Base-by-base conservation (phyloP, 129 eudicot species). In the Rutidosis leptorrhynchoides region DNA sequence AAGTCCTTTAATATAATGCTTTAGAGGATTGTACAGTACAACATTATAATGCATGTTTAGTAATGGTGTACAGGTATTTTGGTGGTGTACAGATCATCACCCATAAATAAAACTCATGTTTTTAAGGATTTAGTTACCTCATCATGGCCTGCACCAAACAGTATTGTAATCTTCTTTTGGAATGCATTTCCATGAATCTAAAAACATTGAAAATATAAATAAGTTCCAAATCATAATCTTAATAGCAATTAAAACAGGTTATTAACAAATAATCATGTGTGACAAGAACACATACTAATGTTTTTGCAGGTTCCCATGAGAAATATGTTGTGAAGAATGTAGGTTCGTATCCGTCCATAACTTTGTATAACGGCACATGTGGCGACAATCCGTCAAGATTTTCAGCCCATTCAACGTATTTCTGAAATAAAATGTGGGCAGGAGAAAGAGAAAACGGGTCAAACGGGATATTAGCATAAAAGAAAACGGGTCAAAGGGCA, bases 181-280 rank as follows among this genome's bases (percentile, higher is more conserved):
- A 93, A 93, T 65, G 99, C 78, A 67, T 93, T 86, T 63, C 99
- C 99, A 58, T 82, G 88, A 51, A 83, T 90, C 99, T 93, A 80
- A 68, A 53, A 70, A 54, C 69, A 67, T 70, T 58, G 48, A 48
- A 64, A 72, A 27, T 0, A 19, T 6, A 48, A 21, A 40, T 0
- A 76, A 61, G 46, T 23, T 49, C 17, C 17, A 40, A 22, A 55
- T 51, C 29, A 72, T 10, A 9, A 71, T 49, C 35, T 30, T 32
- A 9, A 48, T 77, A 16, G 22, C 62, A 26, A 77, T 32, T 3
- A 27, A 49, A 70, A 27, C 2, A 15, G 6, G 42, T 57, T 27
- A 15, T 57, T 27, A 15, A 49, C 58, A 7, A 19, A 49, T 64
- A 30, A 19, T 42, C 29, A 27, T 14, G 25, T 69, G 70, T 58